Conservation (phyloP, 169 alveolate genomes). For the Nephromyces sp. region DNA sequence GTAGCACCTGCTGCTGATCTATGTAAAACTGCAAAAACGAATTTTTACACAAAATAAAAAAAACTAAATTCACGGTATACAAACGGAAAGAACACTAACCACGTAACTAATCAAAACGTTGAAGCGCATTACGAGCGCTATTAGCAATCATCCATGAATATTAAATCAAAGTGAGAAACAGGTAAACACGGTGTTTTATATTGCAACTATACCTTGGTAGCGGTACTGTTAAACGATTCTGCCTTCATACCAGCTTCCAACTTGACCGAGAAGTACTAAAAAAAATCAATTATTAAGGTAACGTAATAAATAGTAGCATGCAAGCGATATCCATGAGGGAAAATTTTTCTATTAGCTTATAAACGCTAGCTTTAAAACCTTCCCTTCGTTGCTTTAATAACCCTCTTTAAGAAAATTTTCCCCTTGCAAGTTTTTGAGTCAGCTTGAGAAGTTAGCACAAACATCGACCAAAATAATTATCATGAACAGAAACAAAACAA, state of each 20-base stretch:
- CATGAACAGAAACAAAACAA: too few species aligned
- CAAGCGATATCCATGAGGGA: too few species aligned
- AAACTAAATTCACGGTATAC: not conserved
- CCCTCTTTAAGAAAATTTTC: too few species aligned
- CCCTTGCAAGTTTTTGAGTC: too few species aligned
- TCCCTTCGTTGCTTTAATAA: too few species aligned
- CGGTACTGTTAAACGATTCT: conserved; percentile 55
- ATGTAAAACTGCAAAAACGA: conserved; percentile 31
- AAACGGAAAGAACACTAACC: not conserved
- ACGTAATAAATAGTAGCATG: too few species aligned
- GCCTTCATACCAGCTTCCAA: conserved; percentile 71
- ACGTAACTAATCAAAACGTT: not conserved
- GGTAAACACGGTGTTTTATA: not conserved
- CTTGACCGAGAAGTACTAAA: conserved; percentile 70
- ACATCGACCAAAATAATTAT: too few species aligned
- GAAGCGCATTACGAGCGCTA: not conserved
- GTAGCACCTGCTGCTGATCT: conserved; percentile 72
- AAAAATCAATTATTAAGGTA: too few species aligned
- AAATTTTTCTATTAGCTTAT: too few species aligned
- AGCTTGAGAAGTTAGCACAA: too few species aligned
- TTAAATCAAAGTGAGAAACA: not conserved
- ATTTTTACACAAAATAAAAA: not conserved
- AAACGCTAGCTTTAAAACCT: too few species aligned
- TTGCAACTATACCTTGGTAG: conserved; percentile 48
- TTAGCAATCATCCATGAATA: not conserved